These are phyloP conservation scores for Puccinia horiana DNA, from an alignment of 1,284 basidiomycete genomes.

Conservation along the genomic window DNA sequence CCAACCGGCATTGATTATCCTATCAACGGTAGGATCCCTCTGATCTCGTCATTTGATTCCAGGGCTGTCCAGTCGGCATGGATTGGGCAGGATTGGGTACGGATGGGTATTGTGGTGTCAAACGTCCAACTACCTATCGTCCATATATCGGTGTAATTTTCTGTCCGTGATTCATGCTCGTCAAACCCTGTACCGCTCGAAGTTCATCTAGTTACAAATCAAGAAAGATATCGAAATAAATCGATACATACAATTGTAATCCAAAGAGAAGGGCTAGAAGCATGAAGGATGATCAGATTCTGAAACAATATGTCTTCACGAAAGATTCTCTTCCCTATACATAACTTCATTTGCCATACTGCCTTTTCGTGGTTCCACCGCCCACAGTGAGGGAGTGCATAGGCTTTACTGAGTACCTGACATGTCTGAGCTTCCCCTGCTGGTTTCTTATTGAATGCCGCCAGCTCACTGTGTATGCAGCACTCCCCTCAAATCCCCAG, in stretches of 20 bases:
- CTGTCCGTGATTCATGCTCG: background rate
- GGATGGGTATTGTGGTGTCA: background rate
- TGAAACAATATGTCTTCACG: conserved; percentile 6
- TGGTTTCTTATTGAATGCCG: conserved; percentile 10
- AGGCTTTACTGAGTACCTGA: background rate
- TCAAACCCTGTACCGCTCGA: background rate
- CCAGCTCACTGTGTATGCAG: conserved; percentile 10
- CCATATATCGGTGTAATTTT: background rate
- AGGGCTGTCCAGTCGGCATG: background rate
- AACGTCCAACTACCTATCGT: background rate
- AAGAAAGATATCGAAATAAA: background rate
- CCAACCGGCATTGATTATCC: background rate
- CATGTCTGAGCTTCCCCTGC: conserved; percentile 12
- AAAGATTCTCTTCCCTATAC: background rate
- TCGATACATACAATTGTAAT: background rate
- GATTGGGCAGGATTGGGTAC: background rate
- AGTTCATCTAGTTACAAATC: background rate
- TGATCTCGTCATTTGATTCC: background rate
- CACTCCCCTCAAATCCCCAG: conserved; percentile 3
- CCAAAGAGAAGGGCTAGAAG: background rate
- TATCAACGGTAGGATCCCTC: background rate
- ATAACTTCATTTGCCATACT: conserved; percentile 1
- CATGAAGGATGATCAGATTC: background rate
- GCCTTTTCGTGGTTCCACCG: background rate
- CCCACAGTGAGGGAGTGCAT: background rate